A percentile compares a stretch with the other conserved stretches of the same genome.
Evolutionary conservation across 2,329 filamentous ascomycete genomes (phyloP).

Genomic region (Microsporum ferrugineum): DNA sequence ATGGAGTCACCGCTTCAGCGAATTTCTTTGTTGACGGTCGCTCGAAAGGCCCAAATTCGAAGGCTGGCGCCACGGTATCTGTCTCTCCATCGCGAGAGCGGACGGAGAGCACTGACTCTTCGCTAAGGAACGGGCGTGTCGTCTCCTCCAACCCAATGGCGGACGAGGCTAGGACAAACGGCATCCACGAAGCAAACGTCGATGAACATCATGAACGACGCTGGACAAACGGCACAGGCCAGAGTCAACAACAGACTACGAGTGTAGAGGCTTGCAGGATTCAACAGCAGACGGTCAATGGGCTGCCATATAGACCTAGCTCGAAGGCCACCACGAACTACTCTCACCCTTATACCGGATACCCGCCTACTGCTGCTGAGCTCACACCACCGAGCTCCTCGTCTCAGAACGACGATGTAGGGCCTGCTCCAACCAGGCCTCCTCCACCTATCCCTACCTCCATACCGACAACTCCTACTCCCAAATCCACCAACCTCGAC

Average conservation of each 20-base stretch:
- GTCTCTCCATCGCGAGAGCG: constrained; percentile 1
- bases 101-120: constrained; percentile 10
- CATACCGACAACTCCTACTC: constrained; percentile 20
- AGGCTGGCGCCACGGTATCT: constrained; percentile 9
- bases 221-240: not conserved
- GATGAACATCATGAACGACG: not conserved
- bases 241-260: not conserved
- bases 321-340: not conserved
- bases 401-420: not conserved
- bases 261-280: not conserved
- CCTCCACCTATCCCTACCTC: not conserved
- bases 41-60: constrained; percentile 45
- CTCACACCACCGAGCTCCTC: not conserved
- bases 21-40: constrained; percentile 30
- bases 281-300: not conserved
- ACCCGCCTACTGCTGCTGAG: not conserved
- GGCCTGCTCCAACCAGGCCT: constrained; percentile 1
- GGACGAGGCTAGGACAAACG: not conserved
- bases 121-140: constrained; percentile 9
- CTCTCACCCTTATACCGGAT: not conserved
- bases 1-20: constrained; percentile 27
- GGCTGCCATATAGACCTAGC: not conserved
- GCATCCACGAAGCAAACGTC: not conserved
- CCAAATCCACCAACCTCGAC: constrained; percentile 23
- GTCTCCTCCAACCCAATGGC: not conserved